Percentiles rank a stretch among this genome's conserved stretches.
Evolutionary conservation across 768 basidiomycete species (phyloP).

Genomic region (Xanthoconium purpureum): DNA sequence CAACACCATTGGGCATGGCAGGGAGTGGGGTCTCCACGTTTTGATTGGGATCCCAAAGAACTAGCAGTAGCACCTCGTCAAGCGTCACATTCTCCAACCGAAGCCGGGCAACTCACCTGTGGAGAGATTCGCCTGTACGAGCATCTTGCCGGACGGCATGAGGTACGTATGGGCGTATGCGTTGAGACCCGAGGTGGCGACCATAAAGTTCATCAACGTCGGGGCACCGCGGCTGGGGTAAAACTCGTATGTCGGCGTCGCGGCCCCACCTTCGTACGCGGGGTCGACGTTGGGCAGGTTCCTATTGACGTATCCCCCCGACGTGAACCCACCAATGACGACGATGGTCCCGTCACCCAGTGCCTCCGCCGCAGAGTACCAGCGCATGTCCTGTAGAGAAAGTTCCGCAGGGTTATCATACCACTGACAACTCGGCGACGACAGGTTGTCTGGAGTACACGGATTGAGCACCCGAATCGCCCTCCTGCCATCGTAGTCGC

Average conservation of each 20-base stretch:
- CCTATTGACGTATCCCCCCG: conserved; percentile 74
- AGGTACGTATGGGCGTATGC: conserved; percentile 72
- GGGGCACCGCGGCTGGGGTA: conserved; percentile 59
- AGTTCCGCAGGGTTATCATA: conserved; percentile 63
- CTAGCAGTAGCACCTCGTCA: conserved; percentile 27
- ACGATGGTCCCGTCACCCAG: conserved; percentile 72
- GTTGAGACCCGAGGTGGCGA: conserved; percentile 72
- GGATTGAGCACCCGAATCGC: conserved; percentile 79
- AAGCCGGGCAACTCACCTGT: conserved; percentile 48
- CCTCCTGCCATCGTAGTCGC: conserved; percentile 77
- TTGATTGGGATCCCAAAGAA: conserved; percentile 48
- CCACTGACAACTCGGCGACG: conserved; percentile 56
- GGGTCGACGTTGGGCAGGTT: conserved; percentile 68
- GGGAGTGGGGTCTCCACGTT: conserved; percentile 66
- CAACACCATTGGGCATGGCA: conserved; percentile 68
- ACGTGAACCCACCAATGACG: conserved; percentile 75
- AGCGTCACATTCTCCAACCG: not conserved
- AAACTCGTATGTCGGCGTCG: conserved; percentile 81
- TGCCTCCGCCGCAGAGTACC: conserved; percentile 73
- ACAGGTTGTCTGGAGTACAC: conserved; percentile 49
- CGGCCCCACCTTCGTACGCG: conserved; percentile 52
- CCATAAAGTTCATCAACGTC: conserved; percentile 59
- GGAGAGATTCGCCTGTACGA: conserved; percentile 76
- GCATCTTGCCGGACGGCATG: conserved; percentile 69
- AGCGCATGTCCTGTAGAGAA: conserved; percentile 61